Evolutionary conservation across 2,329 filamentous ascomycete genomes (phyloP).

Genomic region (Aschersonia sp.): DNA sequence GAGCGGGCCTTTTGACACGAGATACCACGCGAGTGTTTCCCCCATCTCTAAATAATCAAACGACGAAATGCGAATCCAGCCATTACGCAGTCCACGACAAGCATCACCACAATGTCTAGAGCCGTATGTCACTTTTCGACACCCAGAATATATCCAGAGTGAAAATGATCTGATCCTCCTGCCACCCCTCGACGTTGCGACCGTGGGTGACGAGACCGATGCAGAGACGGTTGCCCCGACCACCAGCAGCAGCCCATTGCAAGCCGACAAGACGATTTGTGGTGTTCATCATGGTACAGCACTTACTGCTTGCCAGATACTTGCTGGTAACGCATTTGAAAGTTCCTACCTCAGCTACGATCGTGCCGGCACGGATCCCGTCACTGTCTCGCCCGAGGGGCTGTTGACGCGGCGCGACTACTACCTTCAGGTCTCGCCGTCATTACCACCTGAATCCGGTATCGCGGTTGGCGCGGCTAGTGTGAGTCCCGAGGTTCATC

Average conservation of each 20-base stretch:
- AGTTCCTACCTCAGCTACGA: conserved; percentile 2
- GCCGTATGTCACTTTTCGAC: neutral
- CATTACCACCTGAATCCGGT: too few relatives aligned
- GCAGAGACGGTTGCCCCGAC: too few relatives aligned
- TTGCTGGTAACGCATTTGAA: conserved; percentile 3
- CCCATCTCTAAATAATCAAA: too few relatives aligned
- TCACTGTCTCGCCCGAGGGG: neutral
- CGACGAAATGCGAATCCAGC: neutral
- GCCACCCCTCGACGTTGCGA: neutral
- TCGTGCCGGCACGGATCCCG: neutral
- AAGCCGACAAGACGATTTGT: neutral
- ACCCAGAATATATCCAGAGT: neutral
- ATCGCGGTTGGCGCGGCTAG: neutral
- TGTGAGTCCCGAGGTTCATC: neutral
- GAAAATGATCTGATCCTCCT: neutral
- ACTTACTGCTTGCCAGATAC: conserved; percentile 1
- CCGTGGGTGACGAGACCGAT: neutral
- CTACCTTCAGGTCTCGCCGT: conserved; percentile 2
- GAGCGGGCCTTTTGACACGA: neutral
- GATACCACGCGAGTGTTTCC: neutral
- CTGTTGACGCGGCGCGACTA: conserved; percentile 1
- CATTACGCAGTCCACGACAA: neutral
- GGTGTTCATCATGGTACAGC: conserved; percentile 1
- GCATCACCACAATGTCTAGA: neutral
- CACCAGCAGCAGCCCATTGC: neutral